phyloP scores from a whole-genome alignment of 106 monocot species.

The Dioscorea dumetorum region DNA sequence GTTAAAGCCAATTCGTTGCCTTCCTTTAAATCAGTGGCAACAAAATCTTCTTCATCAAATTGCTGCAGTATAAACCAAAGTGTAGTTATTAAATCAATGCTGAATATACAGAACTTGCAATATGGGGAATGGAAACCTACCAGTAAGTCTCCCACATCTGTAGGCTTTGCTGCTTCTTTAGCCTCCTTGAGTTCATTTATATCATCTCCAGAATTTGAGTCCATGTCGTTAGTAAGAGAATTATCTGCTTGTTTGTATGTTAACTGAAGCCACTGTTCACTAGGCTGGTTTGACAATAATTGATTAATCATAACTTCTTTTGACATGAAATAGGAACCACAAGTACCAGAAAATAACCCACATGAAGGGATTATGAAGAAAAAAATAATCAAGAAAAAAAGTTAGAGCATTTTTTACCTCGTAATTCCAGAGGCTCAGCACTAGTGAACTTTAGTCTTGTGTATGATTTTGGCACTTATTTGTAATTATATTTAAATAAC shows the following conservation, averaged over 20 bases:
- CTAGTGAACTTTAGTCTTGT: too few relatives aligned
- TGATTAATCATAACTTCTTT: too few relatives aligned
- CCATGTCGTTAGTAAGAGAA: conserved; percentile 20
- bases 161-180: conserved; percentile 25
- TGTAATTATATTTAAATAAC: too few relatives aligned
- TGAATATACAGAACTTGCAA: neutral
- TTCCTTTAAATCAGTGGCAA: conserved; percentile 65
- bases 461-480: too few relatives aligned
- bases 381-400: too few relatives aligned
- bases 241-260: conserved; percentile 36
- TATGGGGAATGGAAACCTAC: conserved; percentile 24
- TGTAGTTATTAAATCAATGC: neutral
- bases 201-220: conserved; percentile 20
- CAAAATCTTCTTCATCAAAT: conserved; percentile 60
- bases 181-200: conserved; percentile 13
- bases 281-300: conserved; percentile 35
- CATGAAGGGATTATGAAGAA: too few relatives aligned
- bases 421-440: too few relatives aligned
- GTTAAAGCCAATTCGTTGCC: conserved; percentile 86
- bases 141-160: conserved; percentile 53
- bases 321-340: too few relatives aligned
- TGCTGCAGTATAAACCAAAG: conserved; percentile 31
- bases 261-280: conserved; percentile 44
- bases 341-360: too few relatives aligned
- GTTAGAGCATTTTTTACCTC: too few relatives aligned